phyloP scores from a whole-genome alignment of 768 basidiomycete genomes.

The Hericium coralloides region DNA sequence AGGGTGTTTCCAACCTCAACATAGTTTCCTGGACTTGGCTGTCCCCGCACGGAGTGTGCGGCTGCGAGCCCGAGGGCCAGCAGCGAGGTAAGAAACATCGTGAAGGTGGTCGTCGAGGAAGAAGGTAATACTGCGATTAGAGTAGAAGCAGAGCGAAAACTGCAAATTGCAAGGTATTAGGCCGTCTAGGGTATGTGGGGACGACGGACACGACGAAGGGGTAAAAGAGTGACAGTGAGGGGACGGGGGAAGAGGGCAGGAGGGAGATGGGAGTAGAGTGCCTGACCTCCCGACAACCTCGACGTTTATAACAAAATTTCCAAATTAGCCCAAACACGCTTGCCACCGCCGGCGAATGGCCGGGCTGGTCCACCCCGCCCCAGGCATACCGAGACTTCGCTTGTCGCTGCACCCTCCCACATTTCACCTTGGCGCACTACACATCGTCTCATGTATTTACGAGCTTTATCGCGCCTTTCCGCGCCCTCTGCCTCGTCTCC shows the following conservation, averaged over 20 bases:
- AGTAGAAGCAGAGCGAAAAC: not conserved
- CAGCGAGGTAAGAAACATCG: slow-evolving; percentile 28
- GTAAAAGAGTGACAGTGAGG: not conserved
- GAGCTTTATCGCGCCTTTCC: not conserved
- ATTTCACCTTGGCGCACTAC: not conserved
- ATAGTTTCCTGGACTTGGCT: slow-evolving; percentile 19
- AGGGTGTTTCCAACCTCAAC: slow-evolving; percentile 28
- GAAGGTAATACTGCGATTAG: not conserved
- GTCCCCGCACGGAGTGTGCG: slow-evolving; percentile 18
- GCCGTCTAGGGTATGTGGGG: not conserved
- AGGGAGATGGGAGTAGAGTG: not conserved
- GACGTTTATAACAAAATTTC: not conserved
- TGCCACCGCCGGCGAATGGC: not conserved
- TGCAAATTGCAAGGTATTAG: not conserved
- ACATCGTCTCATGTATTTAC: not conserved
- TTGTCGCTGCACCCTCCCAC: not conserved
- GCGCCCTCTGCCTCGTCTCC: not conserved
- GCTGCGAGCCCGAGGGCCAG: slow-evolving; percentile 37
- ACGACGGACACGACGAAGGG: not conserved
- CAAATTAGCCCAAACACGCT: not conserved
- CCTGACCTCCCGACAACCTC: not conserved
- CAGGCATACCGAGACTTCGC: not conserved
- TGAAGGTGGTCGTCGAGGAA: not conserved
- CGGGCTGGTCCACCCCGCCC: not conserved
- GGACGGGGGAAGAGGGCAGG: not conserved